These are phyloP conservation scores for Daldinia eschscholtzii DNA, from an alignment of 2,329 filamentous ascomycete species.

Conservation along the genomic window DNA sequence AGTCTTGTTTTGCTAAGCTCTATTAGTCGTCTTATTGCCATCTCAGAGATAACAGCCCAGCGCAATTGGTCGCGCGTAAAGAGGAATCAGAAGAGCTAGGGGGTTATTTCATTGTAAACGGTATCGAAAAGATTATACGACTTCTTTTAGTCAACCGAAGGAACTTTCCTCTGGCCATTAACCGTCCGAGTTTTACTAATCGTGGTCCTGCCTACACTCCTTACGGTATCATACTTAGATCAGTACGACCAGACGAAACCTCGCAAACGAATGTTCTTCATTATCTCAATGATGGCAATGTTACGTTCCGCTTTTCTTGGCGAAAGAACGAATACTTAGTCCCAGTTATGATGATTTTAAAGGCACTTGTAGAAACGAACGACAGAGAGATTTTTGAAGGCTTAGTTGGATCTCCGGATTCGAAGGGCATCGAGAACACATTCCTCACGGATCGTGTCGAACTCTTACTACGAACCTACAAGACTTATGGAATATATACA, in stretches of 20 bases:
- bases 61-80: constrained; percentile 84
- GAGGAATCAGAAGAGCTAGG: constrained; percentile 97
- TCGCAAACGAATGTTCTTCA: constrained; percentile 98
- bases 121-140: constrained; percentile 95
- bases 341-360: constrained; percentile 95
- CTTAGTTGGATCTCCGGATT: constrained; percentile 82
- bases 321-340: constrained; percentile 97
- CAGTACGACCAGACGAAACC: constrained; percentile 95
- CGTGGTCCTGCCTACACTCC: constrained; percentile 89
- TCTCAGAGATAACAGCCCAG: constrained; percentile 85
- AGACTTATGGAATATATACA: constrained; percentile 86
- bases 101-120: constrained; percentile 97
- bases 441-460: constrained; percentile 97
- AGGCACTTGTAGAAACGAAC: constrained; percentile 94
- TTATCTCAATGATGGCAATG: constrained; percentile 94
- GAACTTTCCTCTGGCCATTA: constrained; percentile 96
- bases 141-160: constrained; percentile 89
- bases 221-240: constrained; percentile 91
- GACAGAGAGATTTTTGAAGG: constrained; percentile 96
- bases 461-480: constrained; percentile 91
- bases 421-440: constrained; percentile 84
- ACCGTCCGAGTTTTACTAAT: constrained; percentile 88
- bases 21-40: constrained; percentile 87
- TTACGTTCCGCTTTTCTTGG: constrained; percentile 98
- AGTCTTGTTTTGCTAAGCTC: constrained; percentile 29